phyloP scores from a whole-genome alignment of 768 basidiomycete genomes.

The Termitomyces titanicus region DNA sequence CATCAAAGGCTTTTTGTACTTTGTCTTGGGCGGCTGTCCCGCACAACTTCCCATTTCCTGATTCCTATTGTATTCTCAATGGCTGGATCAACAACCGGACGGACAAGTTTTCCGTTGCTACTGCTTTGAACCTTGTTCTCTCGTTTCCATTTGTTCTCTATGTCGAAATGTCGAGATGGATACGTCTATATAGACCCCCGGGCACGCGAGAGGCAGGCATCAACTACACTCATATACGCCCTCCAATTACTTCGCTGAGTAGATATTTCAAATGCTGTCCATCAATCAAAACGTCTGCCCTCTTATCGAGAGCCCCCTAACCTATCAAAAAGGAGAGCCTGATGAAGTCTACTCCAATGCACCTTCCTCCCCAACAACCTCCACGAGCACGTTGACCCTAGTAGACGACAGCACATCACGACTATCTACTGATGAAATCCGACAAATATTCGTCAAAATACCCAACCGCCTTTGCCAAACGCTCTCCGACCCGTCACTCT shows the following conservation, averaged over 20 bases:
- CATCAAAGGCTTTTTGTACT: slow-evolving; percentile 4
- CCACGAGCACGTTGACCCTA: slow-evolving; percentile 5
- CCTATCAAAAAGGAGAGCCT: neutral
- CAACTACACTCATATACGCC: neutral
- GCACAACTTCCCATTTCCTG: neutral
- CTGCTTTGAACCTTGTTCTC: slow-evolving; percentile 7
- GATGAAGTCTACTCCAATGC: neutral
- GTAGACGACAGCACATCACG: slow-evolving; percentile 6
- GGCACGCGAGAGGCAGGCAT: neutral
- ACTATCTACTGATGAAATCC: slow-evolving; percentile 1
- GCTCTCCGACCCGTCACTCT: neutral
- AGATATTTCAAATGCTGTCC: neutral
- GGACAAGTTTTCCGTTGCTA: neutral
- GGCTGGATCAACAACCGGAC: neutral
- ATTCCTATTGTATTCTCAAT: neutral
- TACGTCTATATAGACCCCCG: slow-evolving; percentile 2
- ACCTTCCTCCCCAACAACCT: slow-evolving; percentile 8
- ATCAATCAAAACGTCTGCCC: neutral
- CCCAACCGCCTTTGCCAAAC: neutral
- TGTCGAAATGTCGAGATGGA: slow-evolving; percentile 1
- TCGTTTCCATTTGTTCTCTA: slow-evolving; percentile 4
- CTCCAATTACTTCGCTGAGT: neutral
- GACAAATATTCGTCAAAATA: slow-evolving; percentile 10
- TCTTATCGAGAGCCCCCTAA: neutral
- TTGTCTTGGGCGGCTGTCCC: neutral